Evolutionary conservation across 306 rosid genomes (phyloP), one percentile per base, ranked within the genome.

Genomic region (Abrus precatorius): DNA sequence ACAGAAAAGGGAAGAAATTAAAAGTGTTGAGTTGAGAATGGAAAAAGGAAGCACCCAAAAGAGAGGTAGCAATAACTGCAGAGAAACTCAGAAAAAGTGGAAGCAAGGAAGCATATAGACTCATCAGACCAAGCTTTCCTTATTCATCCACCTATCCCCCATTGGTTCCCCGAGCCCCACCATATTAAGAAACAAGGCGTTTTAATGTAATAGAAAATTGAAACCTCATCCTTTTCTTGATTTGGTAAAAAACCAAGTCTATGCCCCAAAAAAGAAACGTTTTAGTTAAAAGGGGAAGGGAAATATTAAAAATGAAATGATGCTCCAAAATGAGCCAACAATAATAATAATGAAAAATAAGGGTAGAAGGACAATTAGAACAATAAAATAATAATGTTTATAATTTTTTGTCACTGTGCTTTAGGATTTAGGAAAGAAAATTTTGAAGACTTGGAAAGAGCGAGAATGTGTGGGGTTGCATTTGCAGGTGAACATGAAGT

Each of bases 201-300:
- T 41, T 70, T 77, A 59, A 57, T 61, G 5, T 57, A 27, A 64
- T 76, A 30, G 72, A 85, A 63, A 54, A 48, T 73, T 53, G 69
- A 68, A 78, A 76, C 86, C 84, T 80, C 82, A 57, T 81, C 45
- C 41, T 76, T 91, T 87, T 55, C 90, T 84, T 76, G 82, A 87
- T 91, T 87, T 80, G 90, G 92, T 68, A 86, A 84, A 86, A 36
- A 75, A 41, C 45, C 56, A 40, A 83, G 14, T 43, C 53, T n/a
- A 30, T 30, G 28, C n/a, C 83, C 40, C 59, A 7, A 38, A 68
- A 72, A 10, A 52, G 6, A 63, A 76, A 43, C 11, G 33, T 66
- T 45, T 59, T 59, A 12, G 54, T 70, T 62, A 12, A 33, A 36
- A 29, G n/a, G 40, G 69, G 13, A 27, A 62, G 9, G 14, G 56